Evolutionary conservation across 1,139 yeast species (phyloP).

Genomic region (Pichia sp.): DNA sequence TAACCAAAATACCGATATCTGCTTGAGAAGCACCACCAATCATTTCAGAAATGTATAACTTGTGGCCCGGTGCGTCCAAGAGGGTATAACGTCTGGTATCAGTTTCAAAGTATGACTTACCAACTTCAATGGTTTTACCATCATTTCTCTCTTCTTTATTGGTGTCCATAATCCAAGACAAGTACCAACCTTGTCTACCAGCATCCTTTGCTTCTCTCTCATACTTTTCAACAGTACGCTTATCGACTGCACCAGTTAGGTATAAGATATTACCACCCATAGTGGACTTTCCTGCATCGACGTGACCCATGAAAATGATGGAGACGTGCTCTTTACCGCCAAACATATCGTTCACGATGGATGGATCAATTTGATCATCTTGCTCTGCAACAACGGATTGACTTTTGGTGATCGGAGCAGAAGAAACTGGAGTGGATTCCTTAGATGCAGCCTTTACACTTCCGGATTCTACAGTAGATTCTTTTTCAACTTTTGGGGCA

Average conservation of each 20-base stretch:
- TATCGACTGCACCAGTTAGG: conserved; percentile 94
- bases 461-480: conserved; percentile 4
- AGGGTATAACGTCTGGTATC: conserved; percentile 97
- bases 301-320: conserved; percentile 98
- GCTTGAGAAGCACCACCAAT: conserved; percentile 99
- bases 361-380: conserved; percentile 84
- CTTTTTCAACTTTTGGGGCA: conserved; percentile 9
- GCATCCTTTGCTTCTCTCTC: conserved; percentile 99
- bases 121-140: conserved; percentile 99
- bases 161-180: conserved; percentile 99
- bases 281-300: conserved; percentile 98
- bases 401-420: conserved; percentile 6
- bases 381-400: conserved; percentile 51
- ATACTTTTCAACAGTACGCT: conserved; percentile 97
- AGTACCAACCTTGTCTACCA: conserved; percentile 99
- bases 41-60: conserved; percentile 98
- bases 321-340: conserved; percentile 98
- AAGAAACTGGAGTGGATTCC: conserved; percentile 12
- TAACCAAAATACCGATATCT: conserved; percentile 93
- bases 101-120: conserved; percentile 95
- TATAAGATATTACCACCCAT: conserved; percentile 97
- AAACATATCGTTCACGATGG: conserved; percentile 82
- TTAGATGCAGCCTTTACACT: conserved; percentile 5
- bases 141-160: conserved; percentile 97
- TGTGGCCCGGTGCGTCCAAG: conserved; percentile 99